Evolutionary conservation across 192 early-diverging fungal species (phyloP), one percentile per base, ranked within the genome.

Genomic region (Obelidium mucronatum): DNA sequence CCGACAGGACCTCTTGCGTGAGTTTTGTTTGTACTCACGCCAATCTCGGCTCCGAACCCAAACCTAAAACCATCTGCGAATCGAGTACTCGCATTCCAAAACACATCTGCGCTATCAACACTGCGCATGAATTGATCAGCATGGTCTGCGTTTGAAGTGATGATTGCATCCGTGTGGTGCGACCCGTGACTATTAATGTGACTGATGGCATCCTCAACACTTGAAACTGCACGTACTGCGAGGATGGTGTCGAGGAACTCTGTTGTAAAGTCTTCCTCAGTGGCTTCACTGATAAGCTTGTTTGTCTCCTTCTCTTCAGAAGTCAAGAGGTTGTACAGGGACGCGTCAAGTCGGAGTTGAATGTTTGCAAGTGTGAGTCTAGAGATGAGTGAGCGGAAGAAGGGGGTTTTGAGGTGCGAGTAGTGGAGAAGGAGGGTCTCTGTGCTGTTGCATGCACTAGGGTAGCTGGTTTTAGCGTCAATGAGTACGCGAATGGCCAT

Each of bases 61-160:
- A 97, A 98, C 64, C 96, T 89, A 90, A 99, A 99, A 5, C 97
- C 97, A 80, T 99, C 97, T 39, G 97, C 95, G 85, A 99, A 98
- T 24, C 97, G 85, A 26, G 95, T 97, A 70, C 90, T 92, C 3
- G 96, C 96, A 78, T 99, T 99, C 94, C 94, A 97, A 83, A 94
- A 99, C 31, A 96, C 95, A 19, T 96, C 98, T n/a, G 98, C 96
- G 1, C 97, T 92, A 81, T 99, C 98, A 2, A 99, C 96, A 28
- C 89, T 82, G 5, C 87, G 85, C 96, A 99, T 94, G 78, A 97
- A 99, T 65, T 75, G 79, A 62, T 96, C 89, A 1, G 96, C 96
- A 34, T 78, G 84, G 1, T 77, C 78, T 65, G 85, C 83, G 67
- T 86, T 80, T 79, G 95, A 92, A 4, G 98, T 97, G 31, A 99